Conservation (phyloP, 179 eudicot species). For the Carnegiea gigantea region DNA sequence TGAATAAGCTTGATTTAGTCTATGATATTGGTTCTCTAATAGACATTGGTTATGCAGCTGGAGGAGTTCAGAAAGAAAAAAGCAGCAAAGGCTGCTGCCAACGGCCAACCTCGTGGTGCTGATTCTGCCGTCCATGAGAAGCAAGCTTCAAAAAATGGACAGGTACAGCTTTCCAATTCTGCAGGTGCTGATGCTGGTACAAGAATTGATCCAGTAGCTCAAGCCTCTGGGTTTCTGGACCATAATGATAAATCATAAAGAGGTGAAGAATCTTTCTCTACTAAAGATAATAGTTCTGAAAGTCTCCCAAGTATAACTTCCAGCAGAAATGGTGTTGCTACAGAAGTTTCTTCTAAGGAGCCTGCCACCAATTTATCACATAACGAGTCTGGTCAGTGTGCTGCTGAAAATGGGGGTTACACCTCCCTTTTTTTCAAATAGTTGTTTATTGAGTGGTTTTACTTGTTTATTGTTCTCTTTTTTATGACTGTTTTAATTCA, state of each 20-base stretch:
- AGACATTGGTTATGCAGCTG: conserved; percentile 45
- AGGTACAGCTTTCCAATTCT: conserved; percentile 26
- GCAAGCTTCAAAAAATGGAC: conserved; percentile 44
- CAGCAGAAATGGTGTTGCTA: no score
- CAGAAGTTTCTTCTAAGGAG: no score
- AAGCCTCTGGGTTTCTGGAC: conserved; percentile 24
- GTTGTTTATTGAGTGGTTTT: neutral
- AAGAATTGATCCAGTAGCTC: conserved; percentile 20
- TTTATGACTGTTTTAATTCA: neutral
- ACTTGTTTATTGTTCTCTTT: neutral
- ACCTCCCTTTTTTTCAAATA: neutral
- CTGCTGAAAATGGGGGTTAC: neutral
- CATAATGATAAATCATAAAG: conserved; percentile 37
- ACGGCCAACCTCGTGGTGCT: conserved; percentile 35
- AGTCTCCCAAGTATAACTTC: no score
- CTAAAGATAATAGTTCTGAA: conserved; percentile 22
- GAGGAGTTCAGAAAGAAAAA: conserved; percentile 91
- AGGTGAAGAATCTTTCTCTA: conserved; percentile 28
- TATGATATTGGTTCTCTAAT: conserved; percentile 2
- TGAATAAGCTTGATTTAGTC: neutral
- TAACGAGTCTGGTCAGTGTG: conserved; percentile 41
- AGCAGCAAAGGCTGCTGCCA: conserved; percentile 57
- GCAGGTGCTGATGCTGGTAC: conserved; percentile 43
- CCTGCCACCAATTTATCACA: neutral
- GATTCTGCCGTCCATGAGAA: conserved; percentile 34